Conservation (phyloP, 768 basidiomycete genomes). For the Boletus sp. region DNA sequence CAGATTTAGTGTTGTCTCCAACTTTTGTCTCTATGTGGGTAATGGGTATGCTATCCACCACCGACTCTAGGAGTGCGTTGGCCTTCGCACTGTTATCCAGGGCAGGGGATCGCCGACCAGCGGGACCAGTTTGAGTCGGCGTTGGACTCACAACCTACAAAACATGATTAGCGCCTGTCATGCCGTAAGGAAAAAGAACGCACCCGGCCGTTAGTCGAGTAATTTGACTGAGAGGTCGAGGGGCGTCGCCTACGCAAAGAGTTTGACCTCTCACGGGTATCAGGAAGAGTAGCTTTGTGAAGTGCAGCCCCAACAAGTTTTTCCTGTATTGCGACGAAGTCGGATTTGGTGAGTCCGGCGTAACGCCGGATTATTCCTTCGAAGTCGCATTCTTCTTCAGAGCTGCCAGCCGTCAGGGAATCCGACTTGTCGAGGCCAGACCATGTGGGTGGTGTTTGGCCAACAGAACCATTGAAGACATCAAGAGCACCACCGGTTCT, state of each 20-base stretch:
- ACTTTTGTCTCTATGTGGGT: constrained; percentile 28
- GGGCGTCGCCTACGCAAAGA: constrained; percentile 75
- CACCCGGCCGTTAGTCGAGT: constrained; percentile 55
- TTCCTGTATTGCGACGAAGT: constrained; percentile 72
- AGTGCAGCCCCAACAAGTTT: constrained; percentile 65
- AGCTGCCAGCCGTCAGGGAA: constrained; percentile 47
- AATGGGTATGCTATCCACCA: constrained; percentile 51
- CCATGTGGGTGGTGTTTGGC: constrained; percentile 54
- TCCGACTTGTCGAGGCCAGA: constrained; percentile 58
- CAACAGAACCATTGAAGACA: constrained; percentile 49
- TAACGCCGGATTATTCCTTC: constrained; percentile 65
- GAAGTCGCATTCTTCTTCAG: constrained; percentile 53
- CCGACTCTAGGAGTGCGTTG: constrained; percentile 64
- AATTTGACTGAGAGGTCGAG: constrained; percentile 80
- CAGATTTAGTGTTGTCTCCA: constrained; percentile 27
- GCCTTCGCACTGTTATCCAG: constrained; percentile 57
- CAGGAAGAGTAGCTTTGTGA: constrained; percentile 53
- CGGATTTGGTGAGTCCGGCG: constrained; percentile 65
- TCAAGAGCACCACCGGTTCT: constrained; percentile 50
- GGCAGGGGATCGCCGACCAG: constrained; percentile 30
- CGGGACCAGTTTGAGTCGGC: constrained; percentile 31
- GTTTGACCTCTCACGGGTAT: constrained; percentile 58
- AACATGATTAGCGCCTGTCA: constrained; percentile 4
- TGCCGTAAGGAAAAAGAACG: constrained; percentile 10
- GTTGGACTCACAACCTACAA: constrained; percentile 59